These are phyloP conservation scores for Leccinum arenicola DNA, from an alignment of 768 basidiomycete genomes.

Conservation along the genomic window DNA sequence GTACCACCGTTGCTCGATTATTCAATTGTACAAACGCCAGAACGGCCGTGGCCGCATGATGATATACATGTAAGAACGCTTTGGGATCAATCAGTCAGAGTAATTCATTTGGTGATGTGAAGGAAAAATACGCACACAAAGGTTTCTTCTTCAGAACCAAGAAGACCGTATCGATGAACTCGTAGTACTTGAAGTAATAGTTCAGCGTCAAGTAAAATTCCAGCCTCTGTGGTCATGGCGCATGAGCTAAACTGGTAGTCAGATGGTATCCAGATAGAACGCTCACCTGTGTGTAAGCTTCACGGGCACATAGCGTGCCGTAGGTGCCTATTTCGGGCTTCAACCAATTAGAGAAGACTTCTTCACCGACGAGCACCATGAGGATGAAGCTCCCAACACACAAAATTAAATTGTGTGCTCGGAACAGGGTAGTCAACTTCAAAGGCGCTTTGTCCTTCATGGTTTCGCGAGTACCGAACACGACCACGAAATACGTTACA, in stretches of 20 bases:
- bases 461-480: slow-evolving; percentile 77
- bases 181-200: slow-evolving; percentile 96
- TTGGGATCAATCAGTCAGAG: background rate
- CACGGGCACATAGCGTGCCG: slow-evolving; percentile 66
- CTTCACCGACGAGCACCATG: slow-evolving; percentile 81
- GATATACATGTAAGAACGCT: slow-evolving; percentile 98
- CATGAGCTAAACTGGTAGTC: background rate
- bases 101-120: background rate
- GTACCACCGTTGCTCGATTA: slow-evolving; percentile 82
- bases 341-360: slow-evolving; percentile 76
- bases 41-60: slow-evolving; percentile 92
- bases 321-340: slow-evolving; percentile 74
- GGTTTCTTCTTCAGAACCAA: slow-evolving; percentile 97
- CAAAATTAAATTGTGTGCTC: slow-evolving; percentile 83
- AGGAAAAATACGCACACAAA: slow-evolving; percentile 54
- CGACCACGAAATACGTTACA: slow-evolving; percentile 74
- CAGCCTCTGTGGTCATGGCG: slow-evolving; percentile 52
- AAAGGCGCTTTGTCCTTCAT: slow-evolving; percentile 76
- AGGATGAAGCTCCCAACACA: slow-evolving; percentile 77
- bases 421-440: slow-evolving; percentile 77
- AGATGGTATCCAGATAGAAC: background rate
- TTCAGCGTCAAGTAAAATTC: slow-evolving; percentile 97
- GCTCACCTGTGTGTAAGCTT: slow-evolving; percentile 83
- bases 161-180: slow-evolving; percentile 93
- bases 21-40: slow-evolving; percentile 92